Evolutionary conservation across 768 basidiomycete genomes (phyloP).

Genomic region (Kwoniella botswanensis): DNA sequence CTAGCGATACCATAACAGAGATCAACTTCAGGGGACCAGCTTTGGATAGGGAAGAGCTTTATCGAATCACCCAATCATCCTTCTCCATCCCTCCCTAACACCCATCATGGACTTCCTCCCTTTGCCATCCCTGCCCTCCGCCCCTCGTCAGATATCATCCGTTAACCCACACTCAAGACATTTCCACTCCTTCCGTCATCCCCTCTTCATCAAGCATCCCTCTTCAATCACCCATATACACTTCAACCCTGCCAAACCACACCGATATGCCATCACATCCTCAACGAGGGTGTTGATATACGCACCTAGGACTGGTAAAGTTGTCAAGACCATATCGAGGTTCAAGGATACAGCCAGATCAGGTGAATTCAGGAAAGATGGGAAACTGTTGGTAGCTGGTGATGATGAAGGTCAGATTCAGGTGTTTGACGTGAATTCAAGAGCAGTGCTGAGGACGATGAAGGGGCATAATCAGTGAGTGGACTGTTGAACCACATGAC

Average conservation of each 20-base stretch:
- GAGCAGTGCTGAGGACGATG: conserved; percentile 89
- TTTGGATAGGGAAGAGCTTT: too few species aligned
- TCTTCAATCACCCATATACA: conserved; percentile 93
- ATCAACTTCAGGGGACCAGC: too few species aligned
- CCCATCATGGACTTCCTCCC: conserved; percentile 54
- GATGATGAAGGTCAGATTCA: conserved; percentile 91
- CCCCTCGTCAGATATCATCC: conserved; percentile 45
- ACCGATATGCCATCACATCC: conserved; percentile 93
- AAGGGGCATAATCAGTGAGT: conserved; percentile 85
- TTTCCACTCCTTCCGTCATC: conserved; percentile 57
- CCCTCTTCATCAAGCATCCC: conserved; percentile 91
- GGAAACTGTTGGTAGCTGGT: conserved; percentile 91
- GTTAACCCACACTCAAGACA: conserved; percentile 54
- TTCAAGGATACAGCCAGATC: conserved; percentile 96
- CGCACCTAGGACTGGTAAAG: conserved; percentile 92
- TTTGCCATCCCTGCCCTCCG: conserved; percentile 45
- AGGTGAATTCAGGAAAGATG: conserved; percentile 86
- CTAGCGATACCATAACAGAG: too few species aligned
- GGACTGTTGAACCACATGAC: too few species aligned
- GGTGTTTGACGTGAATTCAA: conserved; percentile 88
- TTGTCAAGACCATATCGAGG: conserved; percentile 92
- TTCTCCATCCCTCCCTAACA: not conserved
- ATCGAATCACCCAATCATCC: not conserved
- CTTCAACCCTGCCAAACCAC: conserved; percentile 83
- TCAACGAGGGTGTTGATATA: conserved; percentile 94